Evolutionary conservation across 345 rosid genomes (phyloP).

Genomic region (Eucalyptus polyanthemos): DNA sequence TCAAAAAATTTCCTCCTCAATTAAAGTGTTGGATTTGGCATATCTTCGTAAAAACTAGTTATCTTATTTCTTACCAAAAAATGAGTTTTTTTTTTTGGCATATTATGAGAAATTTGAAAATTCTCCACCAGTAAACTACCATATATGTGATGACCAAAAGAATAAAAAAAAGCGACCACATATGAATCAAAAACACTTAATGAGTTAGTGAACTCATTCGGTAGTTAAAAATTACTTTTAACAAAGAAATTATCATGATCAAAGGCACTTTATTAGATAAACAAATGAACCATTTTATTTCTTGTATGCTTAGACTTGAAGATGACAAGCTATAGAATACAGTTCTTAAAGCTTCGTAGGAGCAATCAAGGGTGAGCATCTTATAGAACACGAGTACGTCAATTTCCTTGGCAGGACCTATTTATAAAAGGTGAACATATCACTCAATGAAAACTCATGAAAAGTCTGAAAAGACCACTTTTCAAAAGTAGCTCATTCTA

Average conservation of each 20-base stretch:
- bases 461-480: neutral
- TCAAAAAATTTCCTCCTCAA: neutral
- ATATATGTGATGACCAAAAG: neutral
- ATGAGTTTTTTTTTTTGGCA: neutral
- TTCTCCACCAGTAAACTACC: neutral
- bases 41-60: neutral
- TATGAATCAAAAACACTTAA: neutral
- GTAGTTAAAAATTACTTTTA: neutral
- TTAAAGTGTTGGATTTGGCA: neutral
- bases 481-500: neutral
- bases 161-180: neutral
- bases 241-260: neutral
- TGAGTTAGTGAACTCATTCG: neutral
- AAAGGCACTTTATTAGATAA: neutral
- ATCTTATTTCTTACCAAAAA: neutral
- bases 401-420: neutral
- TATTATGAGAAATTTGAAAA: neutral
- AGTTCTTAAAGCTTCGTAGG: neutral
- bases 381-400: neutral
- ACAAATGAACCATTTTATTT: neutral
- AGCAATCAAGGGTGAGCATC: neutral
- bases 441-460: neutral
- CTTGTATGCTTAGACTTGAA: neutral
- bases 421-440: neutral
- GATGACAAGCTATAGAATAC: neutral